A percentile compares a stretch with the other conserved stretches of the same genome.
Conservation (phyloP, 1,284 basidiomycete species). For the Golubevia pallescens region DNA sequence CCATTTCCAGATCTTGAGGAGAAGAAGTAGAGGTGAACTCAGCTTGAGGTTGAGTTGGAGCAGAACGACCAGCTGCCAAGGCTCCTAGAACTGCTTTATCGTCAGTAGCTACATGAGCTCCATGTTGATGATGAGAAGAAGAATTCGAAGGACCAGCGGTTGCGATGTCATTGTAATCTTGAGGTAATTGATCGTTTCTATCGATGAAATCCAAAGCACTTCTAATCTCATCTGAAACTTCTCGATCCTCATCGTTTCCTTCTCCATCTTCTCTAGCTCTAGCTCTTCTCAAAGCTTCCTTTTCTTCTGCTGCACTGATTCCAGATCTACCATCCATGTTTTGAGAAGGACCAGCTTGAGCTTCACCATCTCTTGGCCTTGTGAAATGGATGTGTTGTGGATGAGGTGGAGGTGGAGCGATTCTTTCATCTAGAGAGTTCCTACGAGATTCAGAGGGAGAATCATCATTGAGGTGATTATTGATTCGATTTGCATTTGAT, state of each 20-base stretch:
- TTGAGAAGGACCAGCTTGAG: too few relatives aligned
- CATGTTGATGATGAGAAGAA: not conserved
- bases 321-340: not conserved
- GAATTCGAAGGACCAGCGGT: not conserved
- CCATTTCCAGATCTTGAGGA: not conserved
- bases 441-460: not conserved
- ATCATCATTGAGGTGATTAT: not conserved
- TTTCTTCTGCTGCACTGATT: not conserved
- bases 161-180: not conserved
- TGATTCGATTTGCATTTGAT: not conserved
- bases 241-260: not conserved
- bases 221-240: not conserved
- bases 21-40: not conserved
- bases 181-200: not conserved
- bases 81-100: constrained; percentile 39
- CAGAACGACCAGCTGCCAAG: constrained; percentile 28
- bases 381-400: not conserved
- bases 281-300: not conserved
- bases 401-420: not conserved
- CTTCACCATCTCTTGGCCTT: not conserved
- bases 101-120: constrained; percentile 43
- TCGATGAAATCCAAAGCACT: not conserved
- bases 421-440: not conserved
- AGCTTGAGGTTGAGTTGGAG: constrained; percentile 10
- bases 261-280: not conserved